Evolutionary conservation across 2,329 filamentous ascomycete species (phyloP), one percentile per base, ranked within the genome.

Genomic region (Trichoderma sp.): DNA sequence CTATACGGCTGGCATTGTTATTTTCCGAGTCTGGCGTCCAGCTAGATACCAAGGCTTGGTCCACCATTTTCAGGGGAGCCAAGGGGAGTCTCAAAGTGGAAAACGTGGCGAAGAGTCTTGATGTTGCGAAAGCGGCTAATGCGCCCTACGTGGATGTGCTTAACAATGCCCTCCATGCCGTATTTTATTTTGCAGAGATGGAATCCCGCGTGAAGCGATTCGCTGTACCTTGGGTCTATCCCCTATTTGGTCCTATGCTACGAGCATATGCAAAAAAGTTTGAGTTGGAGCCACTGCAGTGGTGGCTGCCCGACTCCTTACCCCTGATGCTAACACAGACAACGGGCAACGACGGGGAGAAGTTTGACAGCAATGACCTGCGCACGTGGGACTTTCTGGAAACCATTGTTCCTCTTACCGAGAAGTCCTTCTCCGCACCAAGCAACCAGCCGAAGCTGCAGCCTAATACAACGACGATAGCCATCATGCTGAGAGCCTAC

Each of bases 61-160:
- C 91, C 1, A 91, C 91, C 33, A 85, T 98, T 41, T 88, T 97
- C 59, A 89, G 92, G 75, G 92, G 93, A 38, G 93, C 93, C 69
- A 94, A 94, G 78, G 81, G 82, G 4, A 86, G 86, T 24, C 83
- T 86, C 29, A 88, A 94, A 76, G 85, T 87, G 5, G 82, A 86
- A 3, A 87, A 87, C 31, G 86, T 95, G n/a, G 74, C 77, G 18
- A 79, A 79, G 38, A 80, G 83, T 1, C 77, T 85, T 33, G 85
- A 84, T 12, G 79, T 85, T 1, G 84, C 83, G 60, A 85, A 86
- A 38, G 87, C 93, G 62, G 86, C 92, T 68, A 82, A 87, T 5
- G 86, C 85, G 63, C 78, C 87, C 2, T 76, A 79, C 18, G 78
- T 81, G 3, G 80, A 82, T 21, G 80, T 85, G 18, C 79, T 85